Evolutionary conservation across 1,284 basidiomycete species (phyloP), one percentile per base, ranked within the genome.

Genomic region (Veloporphyrellus conicus): DNA sequence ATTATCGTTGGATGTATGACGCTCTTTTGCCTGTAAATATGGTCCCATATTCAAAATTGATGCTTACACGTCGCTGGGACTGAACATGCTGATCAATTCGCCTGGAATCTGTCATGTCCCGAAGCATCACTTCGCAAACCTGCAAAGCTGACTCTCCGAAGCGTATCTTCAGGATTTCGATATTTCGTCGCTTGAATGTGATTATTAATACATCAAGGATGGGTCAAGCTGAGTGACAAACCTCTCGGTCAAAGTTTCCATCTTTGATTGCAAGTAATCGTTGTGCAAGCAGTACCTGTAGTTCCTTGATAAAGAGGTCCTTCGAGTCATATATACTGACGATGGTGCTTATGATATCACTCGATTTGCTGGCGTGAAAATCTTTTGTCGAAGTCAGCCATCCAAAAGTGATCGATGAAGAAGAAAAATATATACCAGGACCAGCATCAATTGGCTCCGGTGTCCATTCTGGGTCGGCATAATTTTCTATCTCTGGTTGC

Each of bases 271-370:
- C 78, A 25, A 97, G 71, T 20, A 97, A 68, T 14, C 92, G 75
- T 52, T 90, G 85, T 0, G 92, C 93, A 12, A 97, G 79, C 11
- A 95, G 70, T 2, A 88, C 82, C 63, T 97, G 94, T 27, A 97
- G 73, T 66, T 96, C 93, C 62, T 92, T 93, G 58, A 97, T 82
- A 59, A 97, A 96, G 9, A 94, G 78, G 56, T 95, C 93, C 58
- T 91, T 88, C 2, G 92, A 93, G 60, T 95, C 91, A 60, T 95
- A 97, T 55, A 97, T 97, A 63, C 90, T 93, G 54, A 97, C 91
- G 1, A 97, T 81, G 1, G 93, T 94, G 62, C 90, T 93, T 59
- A 97, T 86, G 51, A 96, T 82, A 63, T 97, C 93, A 55, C 87
- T 87, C 0, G 87, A 82, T 62, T 88, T 92, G 61, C 87, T 91